phyloP scores from a whole-genome alignment of 2,329 filamentous ascomycete genomes.

The Trichoderma afroharzianum region DNA sequence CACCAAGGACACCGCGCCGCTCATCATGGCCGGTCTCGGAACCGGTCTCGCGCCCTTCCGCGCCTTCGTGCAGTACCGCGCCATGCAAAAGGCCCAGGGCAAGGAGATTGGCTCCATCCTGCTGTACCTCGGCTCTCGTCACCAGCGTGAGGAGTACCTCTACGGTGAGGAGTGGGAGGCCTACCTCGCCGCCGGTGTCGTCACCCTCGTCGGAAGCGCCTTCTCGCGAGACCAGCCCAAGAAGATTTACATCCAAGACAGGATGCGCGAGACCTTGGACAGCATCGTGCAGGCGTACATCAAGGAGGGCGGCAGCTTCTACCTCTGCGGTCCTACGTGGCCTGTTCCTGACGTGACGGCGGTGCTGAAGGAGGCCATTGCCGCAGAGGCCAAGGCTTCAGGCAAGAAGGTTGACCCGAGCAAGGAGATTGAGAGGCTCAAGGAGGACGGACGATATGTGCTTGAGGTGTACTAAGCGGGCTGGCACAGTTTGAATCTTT shows the following conservation, averaged over 20 bases:
- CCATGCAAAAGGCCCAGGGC: constrained; percentile 95
- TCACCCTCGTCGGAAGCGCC: constrained; percentile 87
- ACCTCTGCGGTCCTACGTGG: constrained; percentile 97
- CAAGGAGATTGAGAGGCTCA: constrained; percentile 95
- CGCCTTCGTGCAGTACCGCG: constrained; percentile 96
- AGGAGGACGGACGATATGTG: constrained; percentile 92
- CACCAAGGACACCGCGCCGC: constrained; percentile 75
- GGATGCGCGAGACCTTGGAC: constrained; percentile 83
- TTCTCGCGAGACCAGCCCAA: constrained; percentile 96
- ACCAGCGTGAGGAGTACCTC: constrained; percentile 97
- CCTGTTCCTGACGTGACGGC: constrained; percentile 94
- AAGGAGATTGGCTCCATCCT: constrained; percentile 91
- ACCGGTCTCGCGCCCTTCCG: constrained; percentile 98
- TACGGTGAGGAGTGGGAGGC: constrained; percentile 99
- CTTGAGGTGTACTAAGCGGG: constrained; percentile 82
- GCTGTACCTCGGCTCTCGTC: constrained; percentile 92
- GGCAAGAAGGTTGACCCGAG: constrained; percentile 79
- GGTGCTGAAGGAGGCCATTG: constrained; percentile 90
- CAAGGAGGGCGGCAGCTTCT: constrained; percentile 84
- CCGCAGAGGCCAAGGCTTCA: constrained; percentile 62
- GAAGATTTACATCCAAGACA: constrained; percentile 99
- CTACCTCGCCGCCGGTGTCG: constrained; percentile 90
- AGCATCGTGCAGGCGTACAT: constrained; percentile 87
- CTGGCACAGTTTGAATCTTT: neutral
- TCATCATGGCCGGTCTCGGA: constrained; percentile 99